Evolutionary conservation across 805 yeast genomes (phyloP), one percentile per base, ranked within the genome.

Genomic region (Spathaspora boniae): DNA sequence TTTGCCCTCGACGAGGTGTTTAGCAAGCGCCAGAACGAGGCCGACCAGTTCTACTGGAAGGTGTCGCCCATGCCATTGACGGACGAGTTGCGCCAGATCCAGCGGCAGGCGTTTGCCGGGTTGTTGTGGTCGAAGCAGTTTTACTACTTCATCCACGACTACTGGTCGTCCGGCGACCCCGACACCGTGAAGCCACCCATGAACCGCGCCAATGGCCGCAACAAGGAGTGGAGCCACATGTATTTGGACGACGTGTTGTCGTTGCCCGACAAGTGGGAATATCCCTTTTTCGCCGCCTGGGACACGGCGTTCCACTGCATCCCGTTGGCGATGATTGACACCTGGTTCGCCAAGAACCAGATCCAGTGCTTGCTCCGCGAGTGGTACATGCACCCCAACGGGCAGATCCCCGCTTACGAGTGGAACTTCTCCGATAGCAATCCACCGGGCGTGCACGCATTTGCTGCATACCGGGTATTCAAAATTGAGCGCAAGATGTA

Each of bases 371-470:
- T 88, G 56, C 82, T 95, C 20, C 74, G 96, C 53, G 97, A 88
- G 61, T 88, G 96, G 96, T 88, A 88, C 56, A 86, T 87, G 94
- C 96, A 91, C 56, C 96, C 96, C 30, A 88, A 88, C 56, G 97
- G 97, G n/a, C 96, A 89, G 60, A 78, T 87, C 45, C 96, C 97
- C 0, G 96, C 96, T 9, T 88, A 88, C 58, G 97, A 88, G 61
- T 88, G 97, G 97, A 88, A 89, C 57, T 88, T 88, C 52, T 70
- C 84, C 43, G 97, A 88, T 58, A 95, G 89, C n/a, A 88, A 88
- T 56, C 97, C 97, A 1, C 97, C 97, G 0, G n/a, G n/a, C n/a
- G 97, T 88, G 23, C 96, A 89, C 56, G 96, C 96, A 0, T 88
- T 96, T 96, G 82, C 96, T 1, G 80, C 89, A 9, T 88, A 79